Evolutionary conservation across 352 stramenopile genomes (phyloP), one percentile per base, ranked within the genome.

Genomic region (Phytophthora sp.): DNA sequence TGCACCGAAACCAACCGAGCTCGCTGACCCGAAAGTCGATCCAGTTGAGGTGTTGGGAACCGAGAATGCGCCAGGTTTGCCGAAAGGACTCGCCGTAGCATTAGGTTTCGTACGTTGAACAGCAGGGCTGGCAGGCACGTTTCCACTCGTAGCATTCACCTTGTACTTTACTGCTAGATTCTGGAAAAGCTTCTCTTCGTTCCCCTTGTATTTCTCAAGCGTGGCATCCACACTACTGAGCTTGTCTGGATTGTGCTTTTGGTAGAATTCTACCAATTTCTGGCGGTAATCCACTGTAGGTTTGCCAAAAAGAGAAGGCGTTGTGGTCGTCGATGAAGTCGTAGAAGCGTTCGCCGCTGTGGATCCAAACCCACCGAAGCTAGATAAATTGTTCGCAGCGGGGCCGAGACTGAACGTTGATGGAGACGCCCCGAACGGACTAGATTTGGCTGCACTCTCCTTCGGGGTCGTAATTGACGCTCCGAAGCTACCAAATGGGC

Each of bases 191-290:
- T 92, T 84, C 27, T 83, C 84, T 73, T 94, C 84, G 26, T 89
- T 87, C 24, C 87, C 87, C 49, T 92, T 92, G 71, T 97, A 98
- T 73, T 96, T 97, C 35, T 79, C 64, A 9, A 98, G 78, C 29
- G 88, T 97, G 23, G 82, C 56, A 61, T 98, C 94, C 18, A 98
- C 87, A 23, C 88, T 88, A 23, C 69, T 69, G 15, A 98, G 66
- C 69, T 97, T 98, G 16, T 71, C 77, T 6, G 90, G 90, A 65
- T 98, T 98, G 71, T 97, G 75, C 55, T 97, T 88, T 38, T 90
- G 71, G 74, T 98, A 98, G 64, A 98, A 98, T 23, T 86, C 87
- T 35, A 94, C 76, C 21, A 98, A 46, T 39, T 77, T 76, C 44
- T 91, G 77, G 21, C 74, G 80, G 50, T 91, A 86, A 55, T 89